Conservation (phyloP, 306 rosid genomes). For the Acacia confusa region DNA sequence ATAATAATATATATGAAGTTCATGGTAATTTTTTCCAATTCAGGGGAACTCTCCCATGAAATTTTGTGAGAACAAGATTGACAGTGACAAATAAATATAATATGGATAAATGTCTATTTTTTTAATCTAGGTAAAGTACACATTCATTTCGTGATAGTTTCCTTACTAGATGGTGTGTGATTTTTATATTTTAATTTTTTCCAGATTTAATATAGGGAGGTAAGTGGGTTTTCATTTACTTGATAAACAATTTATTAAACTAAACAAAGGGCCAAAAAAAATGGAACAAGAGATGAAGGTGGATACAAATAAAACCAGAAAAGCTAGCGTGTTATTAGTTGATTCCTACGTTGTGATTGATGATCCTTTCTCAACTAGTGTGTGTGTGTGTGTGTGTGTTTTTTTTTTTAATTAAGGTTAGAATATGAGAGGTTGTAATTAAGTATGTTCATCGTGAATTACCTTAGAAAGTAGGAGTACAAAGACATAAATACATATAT, state of each 20-base stretch:
- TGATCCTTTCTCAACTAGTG: neutral
- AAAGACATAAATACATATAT: neutral
- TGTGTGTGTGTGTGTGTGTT: too few relatives aligned
- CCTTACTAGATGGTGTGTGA: too few relatives aligned
- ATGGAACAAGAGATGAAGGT: too few relatives aligned
- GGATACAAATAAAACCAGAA: too few relatives aligned
- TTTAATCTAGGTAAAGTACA: neutral
- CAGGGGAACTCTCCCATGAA: neutral
- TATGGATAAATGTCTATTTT: neutral
- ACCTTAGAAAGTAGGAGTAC: neutral
- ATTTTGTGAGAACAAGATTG: neutral
- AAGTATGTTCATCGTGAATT: neutral
- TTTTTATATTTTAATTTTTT: neutral
- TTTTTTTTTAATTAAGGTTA: neutral
- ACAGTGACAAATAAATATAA: neutral
- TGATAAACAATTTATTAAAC: too few relatives aligned
- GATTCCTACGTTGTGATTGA: neutral
- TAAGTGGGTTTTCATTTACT: too few relatives aligned
- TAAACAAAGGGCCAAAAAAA: too few relatives aligned
- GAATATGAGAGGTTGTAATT: neutral
- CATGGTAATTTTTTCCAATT: neutral
- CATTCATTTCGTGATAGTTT: neutral
- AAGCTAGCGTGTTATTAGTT: too few relatives aligned
- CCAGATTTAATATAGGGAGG: neutral
- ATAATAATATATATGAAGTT: neutral